Evolutionary conservation across 495 filamentous ascomycete species (phyloP).

Genomic region (Xylaria scruposa): DNA sequence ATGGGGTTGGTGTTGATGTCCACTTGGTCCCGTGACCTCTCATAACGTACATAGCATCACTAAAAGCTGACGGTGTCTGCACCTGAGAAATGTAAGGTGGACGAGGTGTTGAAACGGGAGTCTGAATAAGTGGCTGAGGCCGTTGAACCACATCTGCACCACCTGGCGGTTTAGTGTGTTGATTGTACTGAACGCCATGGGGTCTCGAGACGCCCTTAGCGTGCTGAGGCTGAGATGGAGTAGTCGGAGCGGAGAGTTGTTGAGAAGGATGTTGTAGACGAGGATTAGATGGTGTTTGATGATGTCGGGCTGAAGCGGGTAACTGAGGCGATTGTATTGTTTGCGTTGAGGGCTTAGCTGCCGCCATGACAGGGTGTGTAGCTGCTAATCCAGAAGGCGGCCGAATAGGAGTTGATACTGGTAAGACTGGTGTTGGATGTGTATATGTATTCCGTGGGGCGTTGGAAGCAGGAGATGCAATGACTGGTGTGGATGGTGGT

Average conservation of each 20-base stretch:
- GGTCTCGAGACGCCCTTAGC: conserved; percentile 37
- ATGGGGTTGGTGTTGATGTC: conserved; percentile 51
- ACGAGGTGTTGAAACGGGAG: conserved; percentile 30
- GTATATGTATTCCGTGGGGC: conserved; percentile 27
- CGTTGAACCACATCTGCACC: conserved; percentile 30
- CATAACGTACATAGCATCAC: conserved; percentile 31
- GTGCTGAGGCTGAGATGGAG: conserved; percentile 43
- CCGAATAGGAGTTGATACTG: conserved; percentile 37
- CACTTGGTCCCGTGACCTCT: conserved; percentile 58
- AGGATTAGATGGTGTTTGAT: conserved; percentile 20
- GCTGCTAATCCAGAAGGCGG: conserved; percentile 37
- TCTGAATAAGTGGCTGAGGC: conserved; percentile 35
- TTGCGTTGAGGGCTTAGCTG: conserved; percentile 34
- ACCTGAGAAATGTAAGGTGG: conserved; percentile 27
- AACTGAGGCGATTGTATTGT: conserved; percentile 33
- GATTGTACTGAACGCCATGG: conserved; percentile 51
- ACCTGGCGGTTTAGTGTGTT: conserved; percentile 44
- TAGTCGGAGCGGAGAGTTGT: conserved; percentile 32
- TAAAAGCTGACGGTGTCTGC: conserved; percentile 30
- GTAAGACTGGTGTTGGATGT: conserved; percentile 32
- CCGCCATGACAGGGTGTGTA: conserved; percentile 28
- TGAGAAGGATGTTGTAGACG: conserved; percentile 30
- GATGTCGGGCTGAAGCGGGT: conserved; percentile 30
- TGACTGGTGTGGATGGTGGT: conserved; percentile 31
- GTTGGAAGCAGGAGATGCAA: conserved; percentile 33